Conservation (phyloP, 371 early-diverging fungal species). For the Smittium mucronatum region DNA sequence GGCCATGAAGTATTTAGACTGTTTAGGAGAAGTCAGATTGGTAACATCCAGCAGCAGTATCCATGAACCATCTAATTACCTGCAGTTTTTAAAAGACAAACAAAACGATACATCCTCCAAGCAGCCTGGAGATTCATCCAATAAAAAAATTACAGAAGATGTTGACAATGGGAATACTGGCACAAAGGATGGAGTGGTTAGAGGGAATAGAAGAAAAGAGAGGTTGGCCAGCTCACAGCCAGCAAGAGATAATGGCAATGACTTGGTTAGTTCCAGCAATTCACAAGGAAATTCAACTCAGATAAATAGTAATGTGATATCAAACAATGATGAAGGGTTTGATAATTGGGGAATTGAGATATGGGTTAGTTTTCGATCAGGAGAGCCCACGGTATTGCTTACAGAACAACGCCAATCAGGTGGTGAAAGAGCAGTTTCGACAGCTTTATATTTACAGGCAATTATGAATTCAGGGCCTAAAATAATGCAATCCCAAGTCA, state of each 20-base stretch:
- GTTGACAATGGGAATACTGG: background rate
- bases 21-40: slow-evolving; percentile 74
- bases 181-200: background rate
- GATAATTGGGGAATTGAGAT: slow-evolving; percentile 95
- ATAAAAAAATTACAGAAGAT: background rate
- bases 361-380: slow-evolving; percentile 78
- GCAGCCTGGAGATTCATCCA: background rate
- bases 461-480: slow-evolving; percentile 45
- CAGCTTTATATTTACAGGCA: slow-evolving; percentile 93
- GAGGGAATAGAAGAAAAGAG: background rate
- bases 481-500: background rate
- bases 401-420: slow-evolving; percentile 94
- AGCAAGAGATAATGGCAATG: background rate
- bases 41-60: slow-evolving; percentile 16
- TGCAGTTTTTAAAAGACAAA: background rate
- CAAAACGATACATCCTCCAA: background rate
- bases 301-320: background rate
- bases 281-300: background rate
- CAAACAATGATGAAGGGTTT: slow-evolving; percentile 54
- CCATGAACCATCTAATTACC: slow-evolving; percentile 11
- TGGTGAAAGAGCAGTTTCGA: slow-evolving; percentile 92
- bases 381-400: slow-evolving; percentile 74
- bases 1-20: slow-evolving; percentile 73
- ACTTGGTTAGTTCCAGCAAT: slow-evolving; percentile 11
- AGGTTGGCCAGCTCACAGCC: background rate